Percentiles rank a stretch among this genome's conserved stretches.
Conservation (phyloP, 306 rosid genomes). For the Castanea sativa region DNA sequence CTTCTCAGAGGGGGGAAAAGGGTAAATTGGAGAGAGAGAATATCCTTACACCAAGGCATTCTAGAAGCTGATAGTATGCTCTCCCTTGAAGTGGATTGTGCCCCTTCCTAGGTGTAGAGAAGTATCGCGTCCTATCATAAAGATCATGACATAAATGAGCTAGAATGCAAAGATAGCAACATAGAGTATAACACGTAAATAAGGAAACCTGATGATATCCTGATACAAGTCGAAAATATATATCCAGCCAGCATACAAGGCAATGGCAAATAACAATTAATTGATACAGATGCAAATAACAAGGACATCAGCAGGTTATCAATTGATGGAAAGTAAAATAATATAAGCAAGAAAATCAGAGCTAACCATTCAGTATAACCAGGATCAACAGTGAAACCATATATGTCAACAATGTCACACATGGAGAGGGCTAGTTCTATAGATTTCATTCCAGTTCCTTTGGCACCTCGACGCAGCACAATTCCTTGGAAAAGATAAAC, state of each 20-base stretch:
- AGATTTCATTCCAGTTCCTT: conserved; percentile 99
- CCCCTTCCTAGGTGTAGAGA: conserved; percentile 90
- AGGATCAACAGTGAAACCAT: conserved; percentile 98
- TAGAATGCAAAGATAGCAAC: conserved; percentile 9
- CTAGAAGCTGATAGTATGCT: conserved; percentile 94
- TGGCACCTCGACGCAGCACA: conserved; percentile 98
- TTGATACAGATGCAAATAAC: background rate
- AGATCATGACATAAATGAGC: background rate
- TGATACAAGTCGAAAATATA: conserved; percentile 12
- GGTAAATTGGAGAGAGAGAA: background rate
- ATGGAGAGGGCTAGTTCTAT: conserved; percentile 92
- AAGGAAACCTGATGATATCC: background rate
- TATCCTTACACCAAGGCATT: conserved; percentile 90
- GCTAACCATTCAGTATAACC: conserved; percentile 96
- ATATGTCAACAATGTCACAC: conserved; percentile 93
- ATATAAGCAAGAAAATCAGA: background rate
- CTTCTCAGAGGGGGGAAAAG: background rate
- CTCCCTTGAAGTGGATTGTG: conserved; percentile 99
- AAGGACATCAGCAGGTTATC: background rate
- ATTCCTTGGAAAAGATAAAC: conserved; percentile 99
- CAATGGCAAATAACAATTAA: conserved; percentile 3
- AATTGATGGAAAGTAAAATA: background rate
- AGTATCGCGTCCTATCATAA: conserved; percentile 82
- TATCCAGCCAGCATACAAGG: background rate
- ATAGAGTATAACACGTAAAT: background rate